These are phyloP conservation scores for Sideroxylon spinosum DNA, from an alignment of 179 eudicot species.

Conservation along the genomic window DNA sequence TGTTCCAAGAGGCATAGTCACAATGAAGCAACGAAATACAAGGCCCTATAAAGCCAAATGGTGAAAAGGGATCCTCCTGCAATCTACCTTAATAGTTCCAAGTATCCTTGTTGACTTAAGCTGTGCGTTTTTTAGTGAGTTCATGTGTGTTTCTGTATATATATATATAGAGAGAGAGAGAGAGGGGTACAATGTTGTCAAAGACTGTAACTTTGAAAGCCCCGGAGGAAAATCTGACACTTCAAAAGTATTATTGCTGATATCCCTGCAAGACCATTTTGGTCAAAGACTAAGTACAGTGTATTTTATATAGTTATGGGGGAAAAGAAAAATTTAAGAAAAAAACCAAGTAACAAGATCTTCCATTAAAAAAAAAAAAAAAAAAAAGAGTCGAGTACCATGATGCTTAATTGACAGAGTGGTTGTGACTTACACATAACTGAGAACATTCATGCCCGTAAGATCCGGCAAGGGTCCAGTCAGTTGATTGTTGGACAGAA, in stretches of 20 bases:
- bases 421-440: constrained; percentile 44
- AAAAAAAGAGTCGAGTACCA: too few species aligned
- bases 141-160: too few species aligned
- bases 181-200: constrained; percentile 59
- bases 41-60: too few species aligned
- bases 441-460: constrained; percentile 46
- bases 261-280: background rate
- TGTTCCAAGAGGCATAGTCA: background rate
- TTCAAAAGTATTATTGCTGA: constrained; percentile 35
- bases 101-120: too few species aligned
- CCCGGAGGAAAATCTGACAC: constrained; percentile 46
- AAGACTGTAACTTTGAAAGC: constrained; percentile 37
- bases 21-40: background rate
- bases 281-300: background rate
- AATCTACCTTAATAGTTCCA: too few species aligned
- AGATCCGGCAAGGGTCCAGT: constrained; percentile 60
- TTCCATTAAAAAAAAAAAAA: too few species aligned
- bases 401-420: background rate
- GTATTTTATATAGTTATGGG: too few species aligned
- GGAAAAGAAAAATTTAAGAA: background rate
- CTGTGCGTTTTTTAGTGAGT: too few species aligned
- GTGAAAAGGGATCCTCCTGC: too few species aligned
- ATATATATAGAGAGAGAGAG: background rate
- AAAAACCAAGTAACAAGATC: too few species aligned
- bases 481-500: constrained; percentile 48